phyloP scores from a whole-genome alignment of 106 monocot species.

The Phalaenopsis aphrodite region DNA sequence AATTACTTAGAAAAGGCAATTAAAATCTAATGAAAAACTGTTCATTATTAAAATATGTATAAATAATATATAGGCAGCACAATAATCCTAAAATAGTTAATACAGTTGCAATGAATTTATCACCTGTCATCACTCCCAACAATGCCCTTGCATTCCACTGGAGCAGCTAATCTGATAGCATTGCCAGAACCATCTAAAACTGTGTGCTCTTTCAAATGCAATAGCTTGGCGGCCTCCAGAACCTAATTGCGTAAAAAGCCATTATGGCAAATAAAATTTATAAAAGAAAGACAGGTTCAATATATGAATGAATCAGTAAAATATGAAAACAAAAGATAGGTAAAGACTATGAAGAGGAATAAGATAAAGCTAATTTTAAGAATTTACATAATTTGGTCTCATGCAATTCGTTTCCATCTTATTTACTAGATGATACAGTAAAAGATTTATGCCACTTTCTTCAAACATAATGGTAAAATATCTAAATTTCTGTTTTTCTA shows the following conservation, averaged over 20 bases:
- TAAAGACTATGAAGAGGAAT: not conserved
- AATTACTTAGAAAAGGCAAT: not conserved
- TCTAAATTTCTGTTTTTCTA: too few species aligned
- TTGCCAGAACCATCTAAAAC: constrained; percentile 91
- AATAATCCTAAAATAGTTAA: not conserved
- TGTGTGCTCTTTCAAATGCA: constrained; percentile 82
- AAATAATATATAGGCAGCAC: not conserved
- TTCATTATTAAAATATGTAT: not conserved
- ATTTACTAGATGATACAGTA: not conserved
- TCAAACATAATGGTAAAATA: too few species aligned
- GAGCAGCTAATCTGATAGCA: constrained; percentile 82
- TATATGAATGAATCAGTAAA: not conserved
- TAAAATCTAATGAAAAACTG: not conserved
- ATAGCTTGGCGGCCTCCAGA: constrained; percentile 70
- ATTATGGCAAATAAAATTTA: not conserved
- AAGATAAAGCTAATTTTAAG: not conserved
- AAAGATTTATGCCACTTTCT: too few species aligned
- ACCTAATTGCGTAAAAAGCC: constrained; percentile 34
- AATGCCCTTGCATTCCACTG: constrained; percentile 98
- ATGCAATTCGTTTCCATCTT: not conserved
- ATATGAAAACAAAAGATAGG: not conserved
- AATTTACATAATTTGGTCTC: not conserved
- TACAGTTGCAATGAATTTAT: constrained; percentile 3
- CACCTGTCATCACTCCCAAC: constrained; percentile 99
- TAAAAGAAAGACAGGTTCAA: not conserved